phyloP scores from a whole-genome alignment of 768 basidiomycete genomes.

The Pleurotus salmoneostramineus region DNA sequence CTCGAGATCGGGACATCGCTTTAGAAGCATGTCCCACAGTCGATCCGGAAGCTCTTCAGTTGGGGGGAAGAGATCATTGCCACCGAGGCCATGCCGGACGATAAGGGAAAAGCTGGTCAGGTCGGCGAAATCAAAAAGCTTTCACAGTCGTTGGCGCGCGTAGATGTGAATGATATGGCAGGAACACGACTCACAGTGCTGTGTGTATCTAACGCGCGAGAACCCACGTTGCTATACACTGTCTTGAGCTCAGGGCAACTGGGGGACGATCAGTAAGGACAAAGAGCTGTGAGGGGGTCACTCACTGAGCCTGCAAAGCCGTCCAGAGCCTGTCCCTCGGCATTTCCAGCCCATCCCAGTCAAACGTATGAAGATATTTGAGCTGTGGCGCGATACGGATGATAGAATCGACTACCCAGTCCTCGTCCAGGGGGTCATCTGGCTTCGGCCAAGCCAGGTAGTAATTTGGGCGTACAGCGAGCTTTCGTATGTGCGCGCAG shows the following conservation, averaged over 20 bases:
- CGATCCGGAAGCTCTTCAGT: constrained; percentile 33
- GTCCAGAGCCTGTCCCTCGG: constrained; percentile 39
- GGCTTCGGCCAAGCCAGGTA: constrained; percentile 47
- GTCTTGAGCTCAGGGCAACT: constrained; percentile 41
- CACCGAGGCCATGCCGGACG: constrained; percentile 40
- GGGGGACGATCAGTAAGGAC: not conserved
- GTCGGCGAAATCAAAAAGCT: constrained; percentile 39
- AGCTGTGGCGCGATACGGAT: constrained; percentile 26
- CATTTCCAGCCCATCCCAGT: constrained; percentile 50
- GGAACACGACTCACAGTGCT: constrained; percentile 8
- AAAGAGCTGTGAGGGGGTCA: constrained; percentile 6
- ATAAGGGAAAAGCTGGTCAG: constrained; percentile 44
- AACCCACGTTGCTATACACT: constrained; percentile 42
- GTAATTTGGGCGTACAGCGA: constrained; percentile 46
- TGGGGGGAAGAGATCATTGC: constrained; percentile 34
- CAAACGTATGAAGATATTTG: constrained; percentile 36
- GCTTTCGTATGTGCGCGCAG: constrained; percentile 34
- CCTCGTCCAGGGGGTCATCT: constrained; percentile 32
- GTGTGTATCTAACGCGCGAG: not conserved
- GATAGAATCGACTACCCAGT: constrained; percentile 35
- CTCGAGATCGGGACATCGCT: constrained; percentile 42
- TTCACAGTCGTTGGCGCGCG: not conserved
- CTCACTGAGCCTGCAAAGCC: constrained; percentile 33
- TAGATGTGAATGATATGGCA: constrained; percentile 26
- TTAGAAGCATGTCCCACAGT: constrained; percentile 46